Evolutionary conservation across 768 basidiomycete species (phyloP).

Genomic region (Clavaria fumosa): DNA sequence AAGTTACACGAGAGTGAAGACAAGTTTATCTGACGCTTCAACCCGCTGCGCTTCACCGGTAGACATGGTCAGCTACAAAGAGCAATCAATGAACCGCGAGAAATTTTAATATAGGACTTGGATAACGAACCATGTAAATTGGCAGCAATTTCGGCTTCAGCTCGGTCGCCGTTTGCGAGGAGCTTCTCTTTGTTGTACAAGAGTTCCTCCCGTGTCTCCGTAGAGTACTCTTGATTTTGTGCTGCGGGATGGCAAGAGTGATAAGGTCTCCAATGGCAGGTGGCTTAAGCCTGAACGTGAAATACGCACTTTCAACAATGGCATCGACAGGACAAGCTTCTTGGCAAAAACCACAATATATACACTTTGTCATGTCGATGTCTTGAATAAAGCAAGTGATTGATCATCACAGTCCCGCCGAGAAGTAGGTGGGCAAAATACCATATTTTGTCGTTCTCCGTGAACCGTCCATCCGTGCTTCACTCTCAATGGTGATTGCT

Average conservation of each 20-base stretch:
- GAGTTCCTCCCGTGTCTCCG: constrained; percentile 95
- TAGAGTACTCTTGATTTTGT: constrained; percentile 95
- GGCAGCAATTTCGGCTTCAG: constrained; percentile 95
- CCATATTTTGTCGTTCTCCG: constrained; percentile 97
- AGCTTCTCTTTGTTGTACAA: constrained; percentile 99
- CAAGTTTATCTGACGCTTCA: too few species aligned
- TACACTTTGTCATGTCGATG: constrained; percentile 99
- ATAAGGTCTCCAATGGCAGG: constrained; percentile 4
- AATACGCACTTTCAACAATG: constrained; percentile 94
- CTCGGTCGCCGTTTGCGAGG: constrained; percentile 87
- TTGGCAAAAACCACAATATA: constrained; percentile 99
- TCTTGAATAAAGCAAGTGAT: constrained; percentile 33
- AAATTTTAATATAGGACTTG: constrained; percentile 5
- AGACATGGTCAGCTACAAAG: constrained; percentile 66
- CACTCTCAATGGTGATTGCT: constrained; percentile 98
- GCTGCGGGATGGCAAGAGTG: constrained; percentile 30
- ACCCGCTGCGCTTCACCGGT: constrained; percentile 36
- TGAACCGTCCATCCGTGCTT: constrained; percentile 88
- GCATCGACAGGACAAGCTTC: constrained; percentile 99
- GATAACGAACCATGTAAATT: constrained; percentile 59
- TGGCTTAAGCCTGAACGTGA: not conserved
- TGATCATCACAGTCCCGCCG: constrained; percentile 5
- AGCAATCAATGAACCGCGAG: constrained; percentile 13
- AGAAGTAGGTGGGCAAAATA: constrained; percentile 18
- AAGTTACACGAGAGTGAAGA: too few species aligned